These are phyloP conservation scores for Talaromyces sp. DNA, from an alignment of 2,329 filamentous ascomycete species.

Conservation along the genomic window DNA sequence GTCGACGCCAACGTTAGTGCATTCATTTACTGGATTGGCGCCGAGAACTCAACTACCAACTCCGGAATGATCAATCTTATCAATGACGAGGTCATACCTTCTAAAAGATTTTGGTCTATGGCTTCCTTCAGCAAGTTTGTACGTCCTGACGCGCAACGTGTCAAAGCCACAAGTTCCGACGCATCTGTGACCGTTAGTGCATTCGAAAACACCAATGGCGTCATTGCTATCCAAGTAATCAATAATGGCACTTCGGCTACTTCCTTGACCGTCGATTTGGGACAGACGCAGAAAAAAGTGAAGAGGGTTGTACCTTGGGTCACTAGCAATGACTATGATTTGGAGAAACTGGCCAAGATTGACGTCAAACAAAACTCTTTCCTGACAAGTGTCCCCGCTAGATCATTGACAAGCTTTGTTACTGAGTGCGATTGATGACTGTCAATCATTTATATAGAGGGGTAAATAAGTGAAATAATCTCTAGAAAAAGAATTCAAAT, in stretches of 20 bases:
- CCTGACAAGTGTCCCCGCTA: neutral
- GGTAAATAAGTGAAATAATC: no score
- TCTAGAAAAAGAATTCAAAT: no score
- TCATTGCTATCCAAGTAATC: conserved; percentile 31
- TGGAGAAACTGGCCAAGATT: conserved; percentile 17
- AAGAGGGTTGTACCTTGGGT: conserved; percentile 32
- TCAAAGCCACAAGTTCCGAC: conserved; percentile 30
- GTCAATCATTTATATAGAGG: neutral
- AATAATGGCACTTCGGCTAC: conserved; percentile 25
- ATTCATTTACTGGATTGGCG: conserved; percentile 56
- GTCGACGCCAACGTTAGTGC: conserved; percentile 49
- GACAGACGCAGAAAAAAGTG: conserved; percentile 26
- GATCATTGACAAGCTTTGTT: conserved; percentile 7
- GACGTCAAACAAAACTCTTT: neutral
- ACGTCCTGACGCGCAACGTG: conserved; percentile 37
- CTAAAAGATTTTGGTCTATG: conserved; percentile 42
- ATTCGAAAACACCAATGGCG: conserved; percentile 34
- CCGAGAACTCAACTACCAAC: conserved; percentile 38
- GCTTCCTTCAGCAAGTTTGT: conserved; percentile 40
- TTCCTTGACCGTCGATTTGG: conserved; percentile 25
- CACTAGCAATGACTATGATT: conserved; percentile 34
- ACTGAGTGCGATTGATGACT: neutral
- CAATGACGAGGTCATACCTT: conserved; percentile 31
- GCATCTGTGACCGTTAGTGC: conserved; percentile 23
- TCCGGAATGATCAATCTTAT: conserved; percentile 37